These are phyloP conservation scores for Helotiales sp. DNA, from an alignment of 2,329 filamentous ascomycete genomes.

Conservation along the genomic window DNA sequence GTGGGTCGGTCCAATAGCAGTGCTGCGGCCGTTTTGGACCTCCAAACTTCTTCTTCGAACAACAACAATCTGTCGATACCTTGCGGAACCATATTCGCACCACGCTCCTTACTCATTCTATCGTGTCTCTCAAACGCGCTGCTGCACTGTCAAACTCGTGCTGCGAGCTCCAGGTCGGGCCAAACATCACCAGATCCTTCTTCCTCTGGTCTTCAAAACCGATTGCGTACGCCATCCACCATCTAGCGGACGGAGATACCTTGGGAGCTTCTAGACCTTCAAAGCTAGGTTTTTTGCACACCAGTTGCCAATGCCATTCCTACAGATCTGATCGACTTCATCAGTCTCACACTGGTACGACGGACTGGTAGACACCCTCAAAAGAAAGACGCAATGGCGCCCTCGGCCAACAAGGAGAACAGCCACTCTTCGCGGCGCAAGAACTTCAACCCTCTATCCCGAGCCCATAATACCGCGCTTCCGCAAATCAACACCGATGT, in stretches of 20 bases:
- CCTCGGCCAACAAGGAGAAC: constrained; percentile 21
- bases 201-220: neutral
- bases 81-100: too few species aligned
- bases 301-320: constrained; percentile 7
- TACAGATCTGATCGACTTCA: neutral
- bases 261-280: neutral
- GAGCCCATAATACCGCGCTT: constrained; percentile 23
- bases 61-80: too few species aligned
- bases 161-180: too few species aligned
- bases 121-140: too few species aligned
- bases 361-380: neutral
- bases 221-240: constrained; percentile 4
- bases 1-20: too few species aligned
- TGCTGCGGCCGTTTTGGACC: too few species aligned
- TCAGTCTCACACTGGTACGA: neutral
- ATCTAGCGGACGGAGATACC: neutral
- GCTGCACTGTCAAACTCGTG: too few species aligned
- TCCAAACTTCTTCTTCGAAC: too few species aligned
- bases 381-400: constrained; percentile 29
- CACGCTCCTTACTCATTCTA: too few species aligned
- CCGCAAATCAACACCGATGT: constrained; percentile 31
- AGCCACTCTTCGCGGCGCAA: constrained; percentile 26
- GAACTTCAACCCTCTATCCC: constrained; percentile 33
- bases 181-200: too few species aligned
- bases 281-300: neutral